These are phyloP conservation scores for Podila verticillata DNA, from an alignment of 192 early-diverging fungal species.

Conservation along the genomic window DNA sequence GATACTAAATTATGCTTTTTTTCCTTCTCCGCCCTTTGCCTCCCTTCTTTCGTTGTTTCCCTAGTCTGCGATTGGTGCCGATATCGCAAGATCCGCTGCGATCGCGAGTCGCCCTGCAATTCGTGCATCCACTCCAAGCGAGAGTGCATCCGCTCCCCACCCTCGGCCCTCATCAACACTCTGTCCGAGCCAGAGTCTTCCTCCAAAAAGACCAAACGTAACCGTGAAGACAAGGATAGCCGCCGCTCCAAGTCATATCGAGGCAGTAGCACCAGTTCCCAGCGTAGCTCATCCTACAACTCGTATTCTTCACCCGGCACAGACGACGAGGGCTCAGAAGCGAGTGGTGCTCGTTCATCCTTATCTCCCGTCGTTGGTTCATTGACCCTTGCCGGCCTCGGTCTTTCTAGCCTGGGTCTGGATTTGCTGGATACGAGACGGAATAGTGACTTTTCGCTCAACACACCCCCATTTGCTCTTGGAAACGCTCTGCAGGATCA, in stretches of 20 bases:
- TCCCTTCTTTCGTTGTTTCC: background rate
- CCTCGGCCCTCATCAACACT: constrained; percentile 27
- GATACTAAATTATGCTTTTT: background rate
- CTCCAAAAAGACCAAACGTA: constrained; percentile 20
- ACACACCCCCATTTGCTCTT: background rate
- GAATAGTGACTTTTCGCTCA: background rate
- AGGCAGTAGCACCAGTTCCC: constrained; percentile 29
- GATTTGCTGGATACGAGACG: background rate
- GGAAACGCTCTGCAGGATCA: constrained; percentile 17
- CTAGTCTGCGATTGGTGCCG: constrained; percentile 51
- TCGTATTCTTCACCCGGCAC: constrained; percentile 15
- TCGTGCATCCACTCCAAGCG: constrained; percentile 50
- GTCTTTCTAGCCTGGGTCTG: background rate
- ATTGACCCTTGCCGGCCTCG: constrained; percentile 22
- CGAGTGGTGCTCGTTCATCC: background rate
- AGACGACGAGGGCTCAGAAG: constrained; percentile 11
- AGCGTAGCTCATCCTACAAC: constrained; percentile 29
- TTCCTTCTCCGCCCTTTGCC: background rate
- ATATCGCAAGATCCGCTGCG: constrained; percentile 46
- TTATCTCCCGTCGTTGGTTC: constrained; percentile 19
- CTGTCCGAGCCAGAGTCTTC: background rate
- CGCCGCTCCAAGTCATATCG: constrained; percentile 30
- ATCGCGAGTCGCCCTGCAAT: constrained; percentile 46
- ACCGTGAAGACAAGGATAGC: constrained; percentile 15
- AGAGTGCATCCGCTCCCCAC: constrained; percentile 46